Base-by-base conservation (phyloP, 164 flowering plant genomes). In the Magnolia officinalis region DNA sequence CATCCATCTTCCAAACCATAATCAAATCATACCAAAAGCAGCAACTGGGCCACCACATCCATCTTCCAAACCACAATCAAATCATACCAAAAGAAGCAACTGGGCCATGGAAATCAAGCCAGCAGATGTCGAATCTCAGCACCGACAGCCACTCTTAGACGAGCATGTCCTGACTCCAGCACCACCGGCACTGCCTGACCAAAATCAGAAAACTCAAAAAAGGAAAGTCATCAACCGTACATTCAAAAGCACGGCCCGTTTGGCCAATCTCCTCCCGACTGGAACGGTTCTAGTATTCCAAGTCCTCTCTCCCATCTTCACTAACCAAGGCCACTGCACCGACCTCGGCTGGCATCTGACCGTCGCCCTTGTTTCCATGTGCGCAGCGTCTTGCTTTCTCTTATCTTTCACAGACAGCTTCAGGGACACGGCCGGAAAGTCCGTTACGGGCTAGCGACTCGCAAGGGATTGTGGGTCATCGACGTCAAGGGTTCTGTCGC, bases 371-470 rank as follows among this genome's bases (percentile, higher is more conserved):
- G 63, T 90, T 3, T 77, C 70, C 26, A 55, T 86, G n/a, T 85
- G 90, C 71, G 84, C 81, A n/a, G 0, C 83, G 45, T 80, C 89
- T 0, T 91, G 91, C 71, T 87, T 90, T 75, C 20, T 89, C 21
- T 50, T 86, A 18, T 77, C 85, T 67, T 89, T 92, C 83, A 89
- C 92, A 0, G 97, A 92, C 74, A 91, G 94, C 77, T 81, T 90
- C 75, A 70, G 90, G 20, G 94, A 89, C 52, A 83, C 50, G 11
- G 74, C 78, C 3, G 93, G n/a, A 88, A 87, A 67, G 90, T 93
- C 23, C 61, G 86, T 2, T 85, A 92, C 70, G 97, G 94, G 0
- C 0, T 91, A 29, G 94, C 89, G 6, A 91, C 95, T 0, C 71
- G 73, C 8, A 67, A 71, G 1, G 92, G 97, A 13, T 50, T 93